Conservation (phyloP, 176 grass and related monocot species). For the Ensete ventricosum region DNA sequence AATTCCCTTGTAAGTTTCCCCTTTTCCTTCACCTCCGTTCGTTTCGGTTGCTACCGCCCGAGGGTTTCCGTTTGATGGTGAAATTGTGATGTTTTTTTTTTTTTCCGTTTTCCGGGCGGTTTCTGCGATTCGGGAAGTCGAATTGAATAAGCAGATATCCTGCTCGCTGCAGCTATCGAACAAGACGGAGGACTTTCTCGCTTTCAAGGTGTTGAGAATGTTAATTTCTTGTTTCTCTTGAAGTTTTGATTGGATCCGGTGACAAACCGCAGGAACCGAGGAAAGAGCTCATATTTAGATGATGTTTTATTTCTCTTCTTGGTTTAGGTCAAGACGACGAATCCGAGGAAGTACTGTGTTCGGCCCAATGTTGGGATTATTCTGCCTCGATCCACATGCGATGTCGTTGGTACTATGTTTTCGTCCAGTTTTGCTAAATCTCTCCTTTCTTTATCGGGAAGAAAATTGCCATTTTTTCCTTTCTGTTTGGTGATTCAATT, state of each 20-base stretch:
- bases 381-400: slow-evolving; percentile 48
- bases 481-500: background rate
- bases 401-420: slow-evolving; percentile 53
- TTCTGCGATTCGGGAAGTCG: slow-evolving; percentile 40
- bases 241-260: background rate
- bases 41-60: slow-evolving; percentile 10
- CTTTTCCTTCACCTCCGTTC: background rate
- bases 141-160: slow-evolving; percentile 78
- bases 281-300: background rate
- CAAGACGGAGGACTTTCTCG: slow-evolving; percentile 48
- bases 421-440: background rate
- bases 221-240: background rate
- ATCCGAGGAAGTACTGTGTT: slow-evolving; percentile 69
- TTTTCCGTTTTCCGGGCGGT: background rate
- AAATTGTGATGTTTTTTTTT: slow-evolving; percentile 7
- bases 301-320: background rate
- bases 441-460: background rate
- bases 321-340: slow-evolving; percentile 77
- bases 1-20: slow-evolving; percentile 23
- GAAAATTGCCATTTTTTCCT: background rate
- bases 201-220: slow-evolving; percentile 50
- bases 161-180: slow-evolving; percentile 75
- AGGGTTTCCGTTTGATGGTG: background rate
- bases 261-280: background rate
- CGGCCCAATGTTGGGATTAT: slow-evolving; percentile 61